These are phyloP conservation scores for Hysterium pulicare DNA, from an alignment of 2,329 filamentous ascomycete species.

Conservation along the genomic window DNA sequence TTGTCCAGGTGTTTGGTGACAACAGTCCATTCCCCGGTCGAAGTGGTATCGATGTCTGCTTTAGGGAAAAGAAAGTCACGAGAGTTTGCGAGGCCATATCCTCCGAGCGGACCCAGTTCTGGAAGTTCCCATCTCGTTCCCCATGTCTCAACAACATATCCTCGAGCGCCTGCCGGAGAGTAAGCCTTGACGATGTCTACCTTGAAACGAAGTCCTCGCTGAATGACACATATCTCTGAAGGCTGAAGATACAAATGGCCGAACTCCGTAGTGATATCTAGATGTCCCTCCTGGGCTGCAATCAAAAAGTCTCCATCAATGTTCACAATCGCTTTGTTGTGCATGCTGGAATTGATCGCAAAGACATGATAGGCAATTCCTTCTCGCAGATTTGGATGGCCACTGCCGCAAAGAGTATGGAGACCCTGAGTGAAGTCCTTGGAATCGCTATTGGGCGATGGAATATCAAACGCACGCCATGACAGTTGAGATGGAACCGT, in stretches of 20 bases:
- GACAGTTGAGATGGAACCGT: conserved; percentile 36
- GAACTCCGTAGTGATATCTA: conserved; percentile 76
- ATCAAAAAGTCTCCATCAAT: conserved; percentile 73
- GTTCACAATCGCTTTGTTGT: conserved; percentile 48
- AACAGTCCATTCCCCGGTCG: conserved; percentile 39
- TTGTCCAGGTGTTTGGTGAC: conserved; percentile 58
- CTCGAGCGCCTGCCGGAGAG: conserved; percentile 30
- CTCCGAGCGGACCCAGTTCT: conserved; percentile 37
- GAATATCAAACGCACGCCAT: conserved; percentile 36
- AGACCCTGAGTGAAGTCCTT: conserved; percentile 33
- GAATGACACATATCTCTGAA: conserved; percentile 74
- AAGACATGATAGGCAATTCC: conserved; percentile 35
- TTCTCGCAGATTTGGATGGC: conserved; percentile 35
- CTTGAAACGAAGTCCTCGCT: conserved; percentile 69
- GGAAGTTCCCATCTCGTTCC: conserved; percentile 38
- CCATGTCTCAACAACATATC: conserved; percentile 33
- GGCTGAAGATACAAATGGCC: conserved; percentile 72
- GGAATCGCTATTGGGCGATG: conserved; percentile 34
- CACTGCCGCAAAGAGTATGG: conserved; percentile 36
- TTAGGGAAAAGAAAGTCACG: conserved; percentile 70
- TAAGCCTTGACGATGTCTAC: conserved; percentile 62
- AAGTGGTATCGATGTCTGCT: conserved; percentile 57
- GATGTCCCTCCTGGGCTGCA: conserved; percentile 68
- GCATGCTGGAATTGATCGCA: conserved; percentile 35
- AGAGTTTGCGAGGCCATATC: conserved; percentile 39